Evolutionary conservation across 306 rosid species (phyloP).

Genomic region (Morella rubra): DNA sequence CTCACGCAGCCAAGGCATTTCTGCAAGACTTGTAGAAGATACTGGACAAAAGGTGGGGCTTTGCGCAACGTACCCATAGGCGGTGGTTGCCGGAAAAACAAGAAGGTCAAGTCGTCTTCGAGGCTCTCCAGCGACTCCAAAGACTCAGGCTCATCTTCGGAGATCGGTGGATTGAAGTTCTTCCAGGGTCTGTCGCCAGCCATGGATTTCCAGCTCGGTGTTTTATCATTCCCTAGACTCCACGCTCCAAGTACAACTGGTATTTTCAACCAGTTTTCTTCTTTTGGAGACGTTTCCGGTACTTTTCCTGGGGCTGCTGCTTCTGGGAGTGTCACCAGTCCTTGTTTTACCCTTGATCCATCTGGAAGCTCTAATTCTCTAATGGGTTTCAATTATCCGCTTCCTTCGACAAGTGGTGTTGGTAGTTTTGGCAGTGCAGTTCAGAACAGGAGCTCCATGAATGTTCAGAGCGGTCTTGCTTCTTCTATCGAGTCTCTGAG

Average conservation of each 20-base stretch:
- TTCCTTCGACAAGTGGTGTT: slow-evolving; percentile 32
- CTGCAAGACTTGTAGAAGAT: slow-evolving; percentile 93
- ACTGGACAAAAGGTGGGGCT: slow-evolving; percentile 98
- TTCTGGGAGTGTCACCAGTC: slow-evolving; percentile 5
- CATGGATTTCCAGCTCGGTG: slow-evolving; percentile 69
- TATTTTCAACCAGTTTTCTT: slow-evolving; percentile 41
- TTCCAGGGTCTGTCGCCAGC: slow-evolving; percentile 62
- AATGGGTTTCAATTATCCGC: slow-evolving; percentile 45
- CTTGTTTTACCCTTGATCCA: slow-evolving; percentile 49
- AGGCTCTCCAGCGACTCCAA: slow-evolving; percentile 54
- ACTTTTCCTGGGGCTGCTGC: not conserved
- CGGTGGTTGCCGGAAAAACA: slow-evolving; percentile 92
- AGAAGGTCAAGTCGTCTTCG: slow-evolving; percentile 60
- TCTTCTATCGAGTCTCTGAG: slow-evolving; percentile 89
- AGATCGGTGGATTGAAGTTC: slow-evolving; percentile 62
- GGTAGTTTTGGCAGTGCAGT: slow-evolving; percentile 24
- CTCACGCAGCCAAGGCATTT: slow-evolving; percentile 92
- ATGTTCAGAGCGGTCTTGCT: slow-evolving; percentile 48
- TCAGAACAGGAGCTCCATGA: slow-evolving; percentile 55
- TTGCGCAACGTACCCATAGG: slow-evolving; percentile 89
- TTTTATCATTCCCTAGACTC: slow-evolving; percentile 50
- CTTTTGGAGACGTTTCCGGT: slow-evolving; percentile 42
- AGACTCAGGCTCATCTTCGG: slow-evolving; percentile 47
- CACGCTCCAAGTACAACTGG: slow-evolving; percentile 27
- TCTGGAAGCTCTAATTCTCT: slow-evolving; percentile 35